Conservation (phyloP, 768 basidiomycete species). For the Lentinula aciculospora region DNA sequence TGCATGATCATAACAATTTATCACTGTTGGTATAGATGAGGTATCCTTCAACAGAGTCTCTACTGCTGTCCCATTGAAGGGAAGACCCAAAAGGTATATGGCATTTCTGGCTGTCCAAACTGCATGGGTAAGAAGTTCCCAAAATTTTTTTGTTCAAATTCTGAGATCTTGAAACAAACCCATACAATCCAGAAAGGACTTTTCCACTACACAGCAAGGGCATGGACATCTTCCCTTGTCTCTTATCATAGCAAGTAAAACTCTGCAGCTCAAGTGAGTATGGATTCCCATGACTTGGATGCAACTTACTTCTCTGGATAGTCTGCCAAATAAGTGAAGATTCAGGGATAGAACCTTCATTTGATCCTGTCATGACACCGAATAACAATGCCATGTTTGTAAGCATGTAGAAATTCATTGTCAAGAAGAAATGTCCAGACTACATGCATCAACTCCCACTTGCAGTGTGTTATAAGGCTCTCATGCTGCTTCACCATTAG, state of each 20-base stretch:
- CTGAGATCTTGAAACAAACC: conserved; percentile 12
- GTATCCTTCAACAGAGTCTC: conserved; percentile 10
- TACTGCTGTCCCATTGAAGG: conserved; percentile 4
- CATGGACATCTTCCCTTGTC: conserved; percentile 22
- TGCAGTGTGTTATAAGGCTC: conserved; percentile 22
- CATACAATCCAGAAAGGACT: conserved; percentile 17
- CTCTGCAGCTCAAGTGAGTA: conserved; percentile 13
- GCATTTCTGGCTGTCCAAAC: conserved; percentile 7
- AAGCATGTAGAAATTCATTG: conserved; percentile 21
- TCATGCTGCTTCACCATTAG: conserved; percentile 7
- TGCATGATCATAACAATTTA: too few species aligned
- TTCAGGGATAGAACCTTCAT: conserved; percentile 22
- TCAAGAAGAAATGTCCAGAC: conserved; percentile 21
- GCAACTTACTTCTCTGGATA: conserved; percentile 29
- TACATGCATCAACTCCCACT: conserved; percentile 25
- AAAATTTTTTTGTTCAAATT: not conserved
- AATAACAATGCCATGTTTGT: conserved; percentile 22
- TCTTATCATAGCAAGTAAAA: conserved; percentile 18
- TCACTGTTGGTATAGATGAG: conserved; percentile 13
- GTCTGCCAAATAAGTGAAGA: conserved; percentile 29
- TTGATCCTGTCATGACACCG: conserved; percentile 21
- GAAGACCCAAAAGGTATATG: conserved; percentile 8
- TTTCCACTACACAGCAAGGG: conserved; percentile 19
- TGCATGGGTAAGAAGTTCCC: not conserved
- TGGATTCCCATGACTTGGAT: not conserved